Evolutionary conservation across 805 yeast species (phyloP).

Genomic region (Phaffomyces thermotolerans): DNA sequence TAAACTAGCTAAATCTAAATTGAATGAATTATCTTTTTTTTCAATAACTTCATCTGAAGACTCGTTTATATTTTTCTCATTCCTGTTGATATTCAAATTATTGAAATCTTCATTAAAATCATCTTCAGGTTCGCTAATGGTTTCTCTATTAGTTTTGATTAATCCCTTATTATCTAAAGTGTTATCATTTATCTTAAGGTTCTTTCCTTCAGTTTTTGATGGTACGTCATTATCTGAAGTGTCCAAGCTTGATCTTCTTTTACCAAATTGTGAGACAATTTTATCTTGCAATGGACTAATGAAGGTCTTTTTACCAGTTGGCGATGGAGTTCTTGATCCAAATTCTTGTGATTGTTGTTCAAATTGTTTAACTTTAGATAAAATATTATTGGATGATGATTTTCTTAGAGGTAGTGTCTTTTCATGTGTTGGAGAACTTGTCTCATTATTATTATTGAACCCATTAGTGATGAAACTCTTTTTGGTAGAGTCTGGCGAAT

Average conservation of each 20-base stretch:
- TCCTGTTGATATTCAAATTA: not conserved
- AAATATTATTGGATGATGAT: constrained; percentile 23
- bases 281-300: constrained; percentile 18
- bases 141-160: not conserved
- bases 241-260: constrained; percentile 14
- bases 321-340: constrained; percentile 11
- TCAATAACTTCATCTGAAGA: not conserved
- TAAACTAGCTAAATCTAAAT: constrained; percentile 1
- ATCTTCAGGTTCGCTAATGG: not conserved
- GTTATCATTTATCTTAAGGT: too few species aligned
- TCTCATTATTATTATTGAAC: not conserved
- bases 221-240: not conserved
- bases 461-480: not conserved
- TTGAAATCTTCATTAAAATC: not conserved
- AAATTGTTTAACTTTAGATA: constrained; percentile 26
- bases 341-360: constrained; percentile 16
- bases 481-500: constrained; percentile 11
- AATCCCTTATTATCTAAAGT: too few species aligned
- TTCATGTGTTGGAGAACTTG: not conserved
- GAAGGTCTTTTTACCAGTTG: constrained; percentile 4
- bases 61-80: not conserved
- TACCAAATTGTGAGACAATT: constrained; percentile 16
- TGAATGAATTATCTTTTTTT: constrained; percentile 1
- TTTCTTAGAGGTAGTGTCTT: constrained; percentile 15
- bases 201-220: too few species aligned